phyloP scores from a whole-genome alignment of 2,329 filamentous ascomycete species.

The Orbilia quercus region DNA sequence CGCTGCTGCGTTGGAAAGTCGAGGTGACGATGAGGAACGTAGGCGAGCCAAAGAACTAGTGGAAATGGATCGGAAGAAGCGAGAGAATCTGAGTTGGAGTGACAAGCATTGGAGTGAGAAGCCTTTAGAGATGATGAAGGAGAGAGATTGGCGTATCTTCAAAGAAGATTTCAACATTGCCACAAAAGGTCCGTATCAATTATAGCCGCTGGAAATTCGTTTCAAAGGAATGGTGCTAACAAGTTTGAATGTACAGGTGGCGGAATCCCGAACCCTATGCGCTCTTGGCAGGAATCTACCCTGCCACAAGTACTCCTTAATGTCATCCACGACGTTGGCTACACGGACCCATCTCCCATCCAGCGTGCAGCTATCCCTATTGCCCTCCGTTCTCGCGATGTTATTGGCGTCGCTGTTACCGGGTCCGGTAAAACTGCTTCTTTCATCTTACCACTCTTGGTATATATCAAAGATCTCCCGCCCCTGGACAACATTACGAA shows the following conservation, averaged over 20 bases:
- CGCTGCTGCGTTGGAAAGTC: constrained; percentile 76
- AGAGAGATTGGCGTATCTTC: constrained; percentile 99
- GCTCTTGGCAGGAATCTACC: constrained; percentile 86
- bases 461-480: constrained; percentile 92
- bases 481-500: constrained; percentile 85
- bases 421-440: constrained; percentile 98
- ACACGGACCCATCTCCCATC: constrained; percentile 89
- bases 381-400: constrained; percentile 87
- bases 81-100: constrained; percentile 77
- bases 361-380: constrained; percentile 96
- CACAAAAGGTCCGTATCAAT: constrained; percentile 75
- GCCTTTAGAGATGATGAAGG: constrained; percentile 89
- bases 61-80: constrained; percentile 83
- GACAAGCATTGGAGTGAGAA: constrained; percentile 98
- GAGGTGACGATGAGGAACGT: constrained; percentile 79
- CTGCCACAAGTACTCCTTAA: constrained; percentile 81
- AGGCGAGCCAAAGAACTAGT: constrained; percentile 82
- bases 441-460: constrained; percentile 88
- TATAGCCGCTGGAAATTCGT: background rate
- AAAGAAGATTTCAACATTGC: constrained; percentile 98
- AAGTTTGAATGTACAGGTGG: constrained; percentile 65
- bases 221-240: constrained; percentile 16
- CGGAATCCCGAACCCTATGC: constrained; percentile 93
- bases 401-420: constrained; percentile 98
- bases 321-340: constrained; percentile 85